Base-by-base conservation (phyloP, 192 early-diverging fungal species). In the Helicostylum pulchrum region DNA sequence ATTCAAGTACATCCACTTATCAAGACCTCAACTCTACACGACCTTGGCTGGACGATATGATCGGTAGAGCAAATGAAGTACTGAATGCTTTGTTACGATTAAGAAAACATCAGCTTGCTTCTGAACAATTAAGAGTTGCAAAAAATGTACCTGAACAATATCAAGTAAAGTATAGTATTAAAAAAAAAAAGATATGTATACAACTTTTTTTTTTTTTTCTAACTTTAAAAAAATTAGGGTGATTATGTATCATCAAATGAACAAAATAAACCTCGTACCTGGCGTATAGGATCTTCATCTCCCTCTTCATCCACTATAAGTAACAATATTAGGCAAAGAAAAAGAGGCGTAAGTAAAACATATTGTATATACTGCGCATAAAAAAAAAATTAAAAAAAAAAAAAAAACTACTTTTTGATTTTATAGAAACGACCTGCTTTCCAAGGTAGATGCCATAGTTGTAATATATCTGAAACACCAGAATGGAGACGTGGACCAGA, bases 401-500 rank as follows among this genome's bases (percentile, higher is more conserved):
- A 53, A 3, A 19, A 5, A 52, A 14, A n/a, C n/a, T n/a, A n/a
- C n/a, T n/a, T n/a, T n/a, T n/a, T n/a, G n/a, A n/a, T n/a, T n/a
- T n/a, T n/a, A n/a, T 65, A 76, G 74, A 82, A 83, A 64, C 76
- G 83, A 20, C 75, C 87, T 2, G 81, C 87, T 5, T 80, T 83
- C 44, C 86, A 88, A 48, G 86, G 85, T 32, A 72, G 88, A 9
- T 90, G 89, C 65, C 85, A 85, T 48, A 87, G 87, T 8, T 98
- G 95, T 68, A 83, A 90, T 61, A 90, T 88, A 51, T 91, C 88
- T 4, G 92, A 93, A 67, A 96, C 94, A 1, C 94, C 94, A 45
- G 93, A 96, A 70, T 98, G 95, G 95, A 80, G 95, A 39, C 88
- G 95, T 17, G 94, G 95, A 9, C 94, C 95, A 11, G 89, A 91